Conservation (phyloP, 1,284 basidiomycete genomes). For the Sporisorium iseilematis-ciliati region DNA sequence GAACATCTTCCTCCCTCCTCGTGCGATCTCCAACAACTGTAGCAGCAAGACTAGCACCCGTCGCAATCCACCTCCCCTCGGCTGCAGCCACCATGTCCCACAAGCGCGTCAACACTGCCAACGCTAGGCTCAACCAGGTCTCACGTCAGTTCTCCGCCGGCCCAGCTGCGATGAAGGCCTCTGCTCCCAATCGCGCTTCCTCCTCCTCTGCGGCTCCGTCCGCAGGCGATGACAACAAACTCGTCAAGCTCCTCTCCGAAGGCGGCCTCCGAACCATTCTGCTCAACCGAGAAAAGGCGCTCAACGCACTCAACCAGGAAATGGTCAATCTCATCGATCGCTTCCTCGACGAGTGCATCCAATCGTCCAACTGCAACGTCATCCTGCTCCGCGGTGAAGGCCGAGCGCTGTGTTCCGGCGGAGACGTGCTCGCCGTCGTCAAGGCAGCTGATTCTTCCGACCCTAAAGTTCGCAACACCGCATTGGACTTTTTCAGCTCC, state of each 20-base stretch:
- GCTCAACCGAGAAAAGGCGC: constrained; percentile 84
- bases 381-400: constrained; percentile 74
- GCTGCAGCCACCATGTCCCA: constrained; percentile 17
- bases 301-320: constrained; percentile 85
- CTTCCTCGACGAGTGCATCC: constrained; percentile 78
- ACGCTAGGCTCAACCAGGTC: constrained; percentile 36
- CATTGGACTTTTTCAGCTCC: constrained; percentile 87
- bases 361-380: constrained; percentile 49
- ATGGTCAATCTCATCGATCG: constrained; percentile 83
- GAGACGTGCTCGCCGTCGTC: constrained; percentile 81
- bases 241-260: constrained; percentile 53
- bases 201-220: too few relatives aligned
- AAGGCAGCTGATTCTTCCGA: constrained; percentile 51
- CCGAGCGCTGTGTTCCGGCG: constrained; percentile 91
- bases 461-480: constrained; percentile 71
- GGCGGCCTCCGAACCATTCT: constrained; percentile 75
- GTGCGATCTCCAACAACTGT: constrained; percentile 11
- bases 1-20: constrained; percentile 31
- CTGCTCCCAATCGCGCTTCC: constrained; percentile 15
- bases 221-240: constrained; percentile 21
- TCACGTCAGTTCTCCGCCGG: constrained; percentile 35
- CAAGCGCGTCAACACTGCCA: constrained; percentile 31
- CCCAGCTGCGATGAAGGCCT: constrained; percentile 21
- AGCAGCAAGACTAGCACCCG: background rate
- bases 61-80: constrained; percentile 5